Conservation (phyloP, 2,329 filamentous ascomycete species). For the Sclerotinia trifoliorum region DNA sequence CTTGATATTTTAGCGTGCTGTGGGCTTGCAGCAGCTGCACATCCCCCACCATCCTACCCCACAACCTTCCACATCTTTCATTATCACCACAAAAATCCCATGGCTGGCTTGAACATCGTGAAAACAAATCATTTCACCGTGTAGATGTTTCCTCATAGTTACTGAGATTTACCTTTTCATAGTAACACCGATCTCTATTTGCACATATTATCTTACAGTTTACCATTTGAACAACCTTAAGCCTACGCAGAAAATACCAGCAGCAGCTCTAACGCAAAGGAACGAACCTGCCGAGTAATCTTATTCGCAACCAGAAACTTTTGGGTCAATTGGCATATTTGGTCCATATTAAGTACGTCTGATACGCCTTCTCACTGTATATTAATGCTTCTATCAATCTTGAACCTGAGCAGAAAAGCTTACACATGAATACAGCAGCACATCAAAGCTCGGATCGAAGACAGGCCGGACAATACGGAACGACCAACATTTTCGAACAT, state of each 20-base stretch:
- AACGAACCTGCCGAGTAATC: neutral
- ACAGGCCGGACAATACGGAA: neutral
- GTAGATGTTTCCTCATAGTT: neutral
- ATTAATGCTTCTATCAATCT: neutral
- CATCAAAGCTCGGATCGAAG: neutral
- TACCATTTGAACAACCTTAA: neutral
- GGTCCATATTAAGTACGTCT: too few relatives aligned
- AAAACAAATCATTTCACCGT: neutral
- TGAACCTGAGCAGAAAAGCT: neutral
- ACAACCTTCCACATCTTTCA: neutral
- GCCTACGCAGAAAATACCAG: neutral
- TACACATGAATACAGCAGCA: neutral
- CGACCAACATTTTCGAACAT: neutral
- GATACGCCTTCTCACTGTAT: neutral
- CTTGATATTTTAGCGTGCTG: neutral
- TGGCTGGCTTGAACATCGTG: neutral
- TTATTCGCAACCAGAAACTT: neutral
- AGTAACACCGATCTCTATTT: neutral
- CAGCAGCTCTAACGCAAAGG: neutral
- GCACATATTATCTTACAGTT: neutral
- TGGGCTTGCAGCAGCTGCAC: neutral
- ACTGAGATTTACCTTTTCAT: neutral
- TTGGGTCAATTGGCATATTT: neutral
- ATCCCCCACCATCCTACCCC: neutral
- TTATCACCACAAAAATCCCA: neutral